A percentile compares a stretch with the other conserved stretches of the same genome.
Conservation (phyloP, 2,329 filamentous ascomycete species). For the Aspergillus ochraceoroseus region DNA sequence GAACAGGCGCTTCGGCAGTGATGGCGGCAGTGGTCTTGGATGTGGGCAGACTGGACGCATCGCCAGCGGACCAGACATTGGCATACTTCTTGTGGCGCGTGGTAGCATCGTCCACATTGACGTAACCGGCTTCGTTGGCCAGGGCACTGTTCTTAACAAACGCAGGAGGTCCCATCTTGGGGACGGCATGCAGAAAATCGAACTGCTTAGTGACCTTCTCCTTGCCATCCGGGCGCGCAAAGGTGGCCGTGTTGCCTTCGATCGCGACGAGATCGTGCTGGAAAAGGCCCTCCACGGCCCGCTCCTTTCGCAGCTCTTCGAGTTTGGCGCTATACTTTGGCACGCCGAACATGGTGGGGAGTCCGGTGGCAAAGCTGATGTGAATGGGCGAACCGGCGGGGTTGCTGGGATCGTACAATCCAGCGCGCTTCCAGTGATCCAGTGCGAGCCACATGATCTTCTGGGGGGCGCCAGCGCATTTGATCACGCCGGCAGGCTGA, state of each 20-base stretch:
- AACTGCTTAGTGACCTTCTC: slow-evolving; percentile 47
- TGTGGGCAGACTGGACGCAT: slow-evolving; percentile 56
- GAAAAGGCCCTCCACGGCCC: slow-evolving; percentile 56
- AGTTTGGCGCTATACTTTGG: slow-evolving; percentile 55
- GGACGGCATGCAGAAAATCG: slow-evolving; percentile 54
- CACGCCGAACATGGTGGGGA: slow-evolving; percentile 57
- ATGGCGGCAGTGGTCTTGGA: slow-evolving; percentile 55
- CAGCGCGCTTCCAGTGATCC: slow-evolving; percentile 54
- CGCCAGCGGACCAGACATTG: slow-evolving; percentile 58
- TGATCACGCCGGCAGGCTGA: slow-evolving; percentile 55
- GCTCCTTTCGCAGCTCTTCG: slow-evolving; percentile 51
- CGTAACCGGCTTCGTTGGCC: slow-evolving; percentile 53
- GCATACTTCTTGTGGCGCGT: slow-evolving; percentile 51
- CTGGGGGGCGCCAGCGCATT: slow-evolving; percentile 59
- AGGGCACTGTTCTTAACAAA: slow-evolving; percentile 53
- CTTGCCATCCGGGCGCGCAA: slow-evolving; percentile 45
- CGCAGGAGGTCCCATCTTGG: slow-evolving; percentile 56
- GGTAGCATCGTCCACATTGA: slow-evolving; percentile 54
- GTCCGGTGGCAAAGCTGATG: slow-evolving; percentile 53
- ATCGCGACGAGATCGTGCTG: slow-evolving; percentile 54
- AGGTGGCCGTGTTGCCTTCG: slow-evolving; percentile 52
- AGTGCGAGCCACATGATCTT: slow-evolving; percentile 60
- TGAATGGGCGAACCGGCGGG: slow-evolving; percentile 45
- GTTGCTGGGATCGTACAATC: slow-evolving; percentile 47
- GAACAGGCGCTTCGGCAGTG: slow-evolving; percentile 49